Conservation (phyloP, 495 filamentous ascomycete species). For the Sabuloglossum arenarium region DNA sequence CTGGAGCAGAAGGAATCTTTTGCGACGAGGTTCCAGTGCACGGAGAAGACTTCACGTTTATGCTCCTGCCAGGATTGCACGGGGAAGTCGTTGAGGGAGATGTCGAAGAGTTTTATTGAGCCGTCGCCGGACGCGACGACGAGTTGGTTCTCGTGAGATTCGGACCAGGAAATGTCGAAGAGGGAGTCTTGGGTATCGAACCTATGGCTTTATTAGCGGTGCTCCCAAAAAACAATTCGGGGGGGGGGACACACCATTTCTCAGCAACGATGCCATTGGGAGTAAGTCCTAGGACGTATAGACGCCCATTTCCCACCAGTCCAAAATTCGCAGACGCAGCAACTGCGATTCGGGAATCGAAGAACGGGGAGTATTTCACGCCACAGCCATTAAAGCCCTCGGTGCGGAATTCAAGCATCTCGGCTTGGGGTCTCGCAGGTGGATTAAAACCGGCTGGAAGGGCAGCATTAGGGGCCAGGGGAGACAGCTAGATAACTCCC, state of each 20-base stretch:
- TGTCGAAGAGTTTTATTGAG: slow-evolving; percentile 84
- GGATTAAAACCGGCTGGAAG: too few relatives aligned
- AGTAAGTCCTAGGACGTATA: slow-evolving; percentile 65
- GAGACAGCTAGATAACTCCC: too few relatives aligned
- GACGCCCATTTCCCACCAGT: slow-evolving; percentile 82
- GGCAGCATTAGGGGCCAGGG: neutral
- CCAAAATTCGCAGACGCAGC: slow-evolving; percentile 80
- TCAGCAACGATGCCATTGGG: slow-evolving; percentile 62
- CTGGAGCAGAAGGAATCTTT: slow-evolving; percentile 76
- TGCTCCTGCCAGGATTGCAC: slow-evolving; percentile 81
- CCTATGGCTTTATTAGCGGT: slow-evolving; percentile 22
- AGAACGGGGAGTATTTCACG: slow-evolving; percentile 95
- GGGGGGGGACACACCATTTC: slow-evolving; percentile 33
- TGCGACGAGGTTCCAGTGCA: slow-evolving; percentile 76
- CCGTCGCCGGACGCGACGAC: slow-evolving; percentile 77
- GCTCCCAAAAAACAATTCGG: too few relatives aligned
- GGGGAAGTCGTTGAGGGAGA: slow-evolving; percentile 54
- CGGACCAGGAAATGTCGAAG: slow-evolving; percentile 85
- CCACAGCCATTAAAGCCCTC: slow-evolving; percentile 85
- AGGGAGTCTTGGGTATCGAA: slow-evolving; percentile 95
- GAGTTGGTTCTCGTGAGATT: slow-evolving; percentile 85
- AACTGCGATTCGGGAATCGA: slow-evolving; percentile 81
- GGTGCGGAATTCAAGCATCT: slow-evolving; percentile 85
- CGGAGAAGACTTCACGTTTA: slow-evolving; percentile 72
- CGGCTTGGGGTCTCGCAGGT: too few relatives aligned